Percentiles rank a stretch among this genome's conserved stretches.
phyloP scores from a whole-genome alignment of 2,329 filamentous ascomycete genomes.

The Aureobasidium musti region DNA sequence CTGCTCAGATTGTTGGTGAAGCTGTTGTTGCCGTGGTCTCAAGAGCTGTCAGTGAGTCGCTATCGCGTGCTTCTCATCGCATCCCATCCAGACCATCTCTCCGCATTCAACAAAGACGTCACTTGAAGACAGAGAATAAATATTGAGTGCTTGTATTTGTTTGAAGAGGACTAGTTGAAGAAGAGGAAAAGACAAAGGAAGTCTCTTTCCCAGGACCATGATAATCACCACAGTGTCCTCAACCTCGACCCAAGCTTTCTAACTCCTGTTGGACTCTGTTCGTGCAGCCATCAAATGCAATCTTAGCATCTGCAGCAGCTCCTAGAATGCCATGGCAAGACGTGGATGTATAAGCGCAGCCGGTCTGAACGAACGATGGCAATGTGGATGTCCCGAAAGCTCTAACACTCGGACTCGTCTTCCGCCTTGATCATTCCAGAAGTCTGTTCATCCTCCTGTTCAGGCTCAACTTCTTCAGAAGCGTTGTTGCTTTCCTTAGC shows the following conservation, averaged over 20 bases:
- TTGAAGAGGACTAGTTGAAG: too few species aligned
- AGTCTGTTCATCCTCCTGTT: slow-evolving; percentile 4
- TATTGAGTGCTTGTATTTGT: too few species aligned
- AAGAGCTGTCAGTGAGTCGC: too few species aligned
- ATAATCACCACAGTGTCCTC: background rate
- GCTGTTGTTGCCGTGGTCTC: too few species aligned
- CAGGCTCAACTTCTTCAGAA: background rate
- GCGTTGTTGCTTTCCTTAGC: background rate
- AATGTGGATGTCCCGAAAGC: background rate
- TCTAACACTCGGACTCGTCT: background rate
- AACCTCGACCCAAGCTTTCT: background rate
- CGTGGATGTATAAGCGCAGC: background rate
- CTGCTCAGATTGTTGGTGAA: too few species aligned
- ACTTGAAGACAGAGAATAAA: background rate
- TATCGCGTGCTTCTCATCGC: too few species aligned
- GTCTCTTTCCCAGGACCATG: background rate
- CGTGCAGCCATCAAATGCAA: background rate
- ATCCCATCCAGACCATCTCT: too few species aligned
- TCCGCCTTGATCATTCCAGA: background rate
- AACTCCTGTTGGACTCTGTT: background rate
- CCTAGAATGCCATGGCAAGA: background rate
- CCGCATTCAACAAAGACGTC: too few species aligned
- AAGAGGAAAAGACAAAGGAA: background rate
- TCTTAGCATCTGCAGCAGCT: background rate
- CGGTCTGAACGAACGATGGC: background rate